These are phyloP conservation scores for Ailanthus altissimus DNA, from an alignment of 345 rosid species.

Conservation along the genomic window DNA sequence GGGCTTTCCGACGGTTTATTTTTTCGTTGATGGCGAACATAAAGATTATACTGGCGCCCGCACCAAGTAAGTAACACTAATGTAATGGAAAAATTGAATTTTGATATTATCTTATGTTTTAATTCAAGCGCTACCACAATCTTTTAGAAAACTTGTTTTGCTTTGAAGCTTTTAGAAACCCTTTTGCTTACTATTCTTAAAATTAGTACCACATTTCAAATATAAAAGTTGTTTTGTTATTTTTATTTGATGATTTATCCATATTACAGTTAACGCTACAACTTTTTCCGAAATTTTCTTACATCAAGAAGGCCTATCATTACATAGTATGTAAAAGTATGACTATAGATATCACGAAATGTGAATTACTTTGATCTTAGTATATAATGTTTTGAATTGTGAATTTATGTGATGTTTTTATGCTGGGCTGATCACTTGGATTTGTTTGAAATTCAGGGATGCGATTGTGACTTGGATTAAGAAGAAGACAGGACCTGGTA, in stretches of 20 bases:
- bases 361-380: neutral
- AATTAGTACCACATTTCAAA: neutral
- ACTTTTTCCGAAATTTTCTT: neutral
- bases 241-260: neutral
- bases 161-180: neutral
- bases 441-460: constrained; percentile 51
- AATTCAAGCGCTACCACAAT: neutral
- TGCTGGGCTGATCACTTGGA: neutral
- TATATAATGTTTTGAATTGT: neutral
- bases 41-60: constrained; percentile 81
- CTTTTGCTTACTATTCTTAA: neutral
- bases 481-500: constrained; percentile 93
- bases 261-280: neutral
- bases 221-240: neutral
- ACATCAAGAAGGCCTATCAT: no score
- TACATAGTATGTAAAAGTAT: no score
- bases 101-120: neutral
- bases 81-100: neutral
- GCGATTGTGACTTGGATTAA: constrained; percentile 91
- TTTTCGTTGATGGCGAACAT: constrained; percentile 87
- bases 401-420: neutral
- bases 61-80: constrained; percentile 60
- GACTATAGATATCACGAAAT: no score
- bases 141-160: neutral
- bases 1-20: constrained; percentile 85